Base-by-base conservation (phyloP, 2,329 filamentous ascomycete species). In the Teratosphaeria pseudoeucalypti region DNA sequence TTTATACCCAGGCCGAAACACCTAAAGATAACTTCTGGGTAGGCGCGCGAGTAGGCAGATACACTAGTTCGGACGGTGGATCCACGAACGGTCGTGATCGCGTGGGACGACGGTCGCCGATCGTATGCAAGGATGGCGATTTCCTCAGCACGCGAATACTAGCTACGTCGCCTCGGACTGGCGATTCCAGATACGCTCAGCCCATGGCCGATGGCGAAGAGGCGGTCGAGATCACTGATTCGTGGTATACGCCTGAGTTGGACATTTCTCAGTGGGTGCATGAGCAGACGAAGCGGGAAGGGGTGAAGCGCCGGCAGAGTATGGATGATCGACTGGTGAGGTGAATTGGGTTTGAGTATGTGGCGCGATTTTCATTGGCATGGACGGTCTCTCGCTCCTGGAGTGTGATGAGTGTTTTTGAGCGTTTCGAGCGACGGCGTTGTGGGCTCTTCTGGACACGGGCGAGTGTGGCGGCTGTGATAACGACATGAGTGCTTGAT, bases 251-350 rank as follows among this genome's bases (percentile, higher is more conserved):
- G 54, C 63, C 64, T 11, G 67, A 69, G 11, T 67, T 68, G 34
- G 65, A 68, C 43, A 57, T 69, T 16, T 57, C 56, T 11, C 63
- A 65, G 34, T 70, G 68, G 71, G 61, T 68, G 16, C 60, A 63
- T 58, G 55, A 72, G 69, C 52, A 68, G 62, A 57, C 69, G 10
- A 70, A 70, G 59, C 66, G 73, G 16, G 74, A 77, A 61, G 62
- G 56, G 10, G 71, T 73, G 12, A 32, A 27, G 1, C 68, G 74
- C 62, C 62, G 75, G 58, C 76, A 74, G 74, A 76, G 71, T 61
- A 75, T 78, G 56, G 52, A 54, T 54, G 27, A 49, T 19, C 43
- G 43, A n/a, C 43, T 49, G n/a, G 43, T 49, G 43, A n/a, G 43
- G 43, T 49, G n/a, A 49, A 23, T 19, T 19, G 7, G 43, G 14